A percentile compares a stretch with the other conserved stretches of the same genome.
These are phyloP conservation scores for Aspergillus ochraceus DNA, from an alignment of 2,329 filamentous ascomycete genomes.

Conservation along the genomic window DNA sequence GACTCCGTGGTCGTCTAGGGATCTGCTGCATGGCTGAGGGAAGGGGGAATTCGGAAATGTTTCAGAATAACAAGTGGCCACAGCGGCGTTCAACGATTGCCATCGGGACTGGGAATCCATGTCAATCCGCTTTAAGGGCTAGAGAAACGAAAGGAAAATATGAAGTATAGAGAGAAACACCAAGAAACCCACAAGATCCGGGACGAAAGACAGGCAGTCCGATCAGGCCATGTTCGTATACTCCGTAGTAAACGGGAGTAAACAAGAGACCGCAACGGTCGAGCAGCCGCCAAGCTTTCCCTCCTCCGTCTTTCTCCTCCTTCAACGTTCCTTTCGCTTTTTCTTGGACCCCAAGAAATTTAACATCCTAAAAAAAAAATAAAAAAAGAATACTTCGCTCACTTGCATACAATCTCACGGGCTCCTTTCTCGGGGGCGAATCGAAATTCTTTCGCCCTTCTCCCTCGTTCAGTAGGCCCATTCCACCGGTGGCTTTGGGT, in stretches of 20 bases:
- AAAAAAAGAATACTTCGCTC: not conserved
- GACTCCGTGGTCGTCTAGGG: not conserved
- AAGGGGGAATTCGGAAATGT: conserved; percentile 6
- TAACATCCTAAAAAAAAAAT: too few species aligned
- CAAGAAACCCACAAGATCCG: not conserved
- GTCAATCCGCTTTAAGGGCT: not conserved
- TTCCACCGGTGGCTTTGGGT: conserved; percentile 14
- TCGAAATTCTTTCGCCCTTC: conserved; percentile 10
- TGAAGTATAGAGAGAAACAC: not conserved
- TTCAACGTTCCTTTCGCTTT: not conserved
- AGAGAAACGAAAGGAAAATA: not conserved
- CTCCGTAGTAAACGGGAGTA: not conserved
- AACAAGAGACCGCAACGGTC: not conserved
- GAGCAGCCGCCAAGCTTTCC: not conserved
- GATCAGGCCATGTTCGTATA: too few species aligned
- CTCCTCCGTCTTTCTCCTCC: conserved; percentile 1
- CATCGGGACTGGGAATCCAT: not conserved
- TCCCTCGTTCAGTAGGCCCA: conserved; percentile 5
- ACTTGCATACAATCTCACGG: conserved; percentile 1
- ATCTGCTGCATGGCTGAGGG: not conserved
- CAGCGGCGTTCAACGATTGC: conserved; percentile 1
- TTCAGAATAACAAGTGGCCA: conserved; percentile 14
- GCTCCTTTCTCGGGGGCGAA: conserved; percentile 6
- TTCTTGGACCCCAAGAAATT: conserved; percentile 1
- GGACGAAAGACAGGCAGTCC: not conserved